Percentiles rank a stretch among this genome's conserved stretches.
phyloP scores from a whole-genome alignment of 1,284 basidiomycete species.

The Cystobasidium sp. region DNA sequence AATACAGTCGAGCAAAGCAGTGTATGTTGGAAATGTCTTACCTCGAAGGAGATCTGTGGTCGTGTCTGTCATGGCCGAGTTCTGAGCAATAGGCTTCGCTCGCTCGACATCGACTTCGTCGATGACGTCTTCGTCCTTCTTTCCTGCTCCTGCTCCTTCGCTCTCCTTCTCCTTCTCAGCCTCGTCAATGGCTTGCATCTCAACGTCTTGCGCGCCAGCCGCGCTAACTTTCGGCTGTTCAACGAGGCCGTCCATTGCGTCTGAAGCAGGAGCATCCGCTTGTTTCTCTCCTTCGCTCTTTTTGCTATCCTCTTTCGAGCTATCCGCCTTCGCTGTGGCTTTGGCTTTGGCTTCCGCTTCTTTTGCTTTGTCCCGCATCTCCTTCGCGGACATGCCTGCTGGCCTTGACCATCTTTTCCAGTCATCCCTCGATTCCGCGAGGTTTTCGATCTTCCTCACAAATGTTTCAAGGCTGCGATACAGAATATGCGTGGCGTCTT shows the following conservation, averaged over 20 bases:
- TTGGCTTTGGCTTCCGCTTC: conserved; percentile 40
- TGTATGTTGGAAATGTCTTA: conserved; percentile 28
- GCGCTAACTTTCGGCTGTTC: conserved; percentile 3
- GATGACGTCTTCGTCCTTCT: conserved; percentile 36
- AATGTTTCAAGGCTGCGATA: conserved; percentile 79
- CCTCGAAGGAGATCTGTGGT: conserved; percentile 58
- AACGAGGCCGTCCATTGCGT: neutral
- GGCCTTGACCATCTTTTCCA: conserved; percentile 49
- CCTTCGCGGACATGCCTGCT: conserved; percentile 64
- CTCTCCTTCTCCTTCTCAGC: conserved; percentile 2
- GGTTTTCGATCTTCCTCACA: conserved; percentile 81
- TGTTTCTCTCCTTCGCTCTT: conserved; percentile 57
- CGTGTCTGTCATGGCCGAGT: conserved; percentile 57
- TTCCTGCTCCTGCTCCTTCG: conserved; percentile 37
- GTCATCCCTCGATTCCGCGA: conserved; percentile 61
- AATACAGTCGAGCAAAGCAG: neutral
- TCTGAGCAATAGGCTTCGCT: conserved; percentile 58
- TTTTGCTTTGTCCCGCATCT: conserved; percentile 53
- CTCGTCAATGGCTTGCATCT: conserved; percentile 18
- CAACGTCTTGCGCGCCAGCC: conserved; percentile 20
- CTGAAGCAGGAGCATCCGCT: conserved; percentile 49
- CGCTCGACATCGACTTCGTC: conserved; percentile 56
- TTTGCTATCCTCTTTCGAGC: conserved; percentile 43
- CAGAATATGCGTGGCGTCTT: conserved; percentile 70
- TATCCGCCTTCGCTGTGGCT: conserved; percentile 15